Percentiles rank a stretch among this genome's conserved stretches.
Conservation (phyloP, 257 asterid species). For the Petrea volubilis region DNA sequence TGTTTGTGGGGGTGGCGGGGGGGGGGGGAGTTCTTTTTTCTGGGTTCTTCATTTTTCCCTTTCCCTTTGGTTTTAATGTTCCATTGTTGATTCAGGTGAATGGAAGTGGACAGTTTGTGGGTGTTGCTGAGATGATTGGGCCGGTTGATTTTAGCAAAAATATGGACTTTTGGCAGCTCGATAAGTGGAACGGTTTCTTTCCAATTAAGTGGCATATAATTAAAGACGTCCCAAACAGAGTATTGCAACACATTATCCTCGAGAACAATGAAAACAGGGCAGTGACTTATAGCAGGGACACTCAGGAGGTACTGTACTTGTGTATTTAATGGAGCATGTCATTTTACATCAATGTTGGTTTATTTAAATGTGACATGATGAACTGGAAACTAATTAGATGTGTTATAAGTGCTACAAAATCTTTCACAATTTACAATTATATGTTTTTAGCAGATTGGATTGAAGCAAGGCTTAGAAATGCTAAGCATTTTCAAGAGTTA, state of each 20-base stretch:
- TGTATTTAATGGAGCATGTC: background rate
- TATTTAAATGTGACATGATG: background rate
- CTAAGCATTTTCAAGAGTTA: slow-evolving; percentile 66
- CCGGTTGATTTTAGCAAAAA: slow-evolving; percentile 71
- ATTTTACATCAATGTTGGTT: no score
- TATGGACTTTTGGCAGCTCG: slow-evolving; percentile 91
- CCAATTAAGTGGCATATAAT: slow-evolving; percentile 90
- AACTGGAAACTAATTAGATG: background rate
- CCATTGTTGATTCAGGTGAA: slow-evolving; percentile 52
- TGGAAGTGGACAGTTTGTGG: slow-evolving; percentile 87
- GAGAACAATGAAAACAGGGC: slow-evolving; percentile 73
- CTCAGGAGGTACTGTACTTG: slow-evolving; percentile 68
- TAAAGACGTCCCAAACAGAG: slow-evolving; percentile 69
- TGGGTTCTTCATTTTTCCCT: no score
- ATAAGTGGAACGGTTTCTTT: slow-evolving; percentile 87
- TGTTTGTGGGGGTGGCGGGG: no score
- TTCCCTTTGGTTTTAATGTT: background rate
- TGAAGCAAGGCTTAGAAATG: slow-evolving; percentile 79
- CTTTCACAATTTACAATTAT: background rate
- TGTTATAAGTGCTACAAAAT: no score
- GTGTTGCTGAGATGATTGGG: slow-evolving; percentile 88
- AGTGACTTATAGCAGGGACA: slow-evolving; percentile 76
- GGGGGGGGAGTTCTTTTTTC: no score
- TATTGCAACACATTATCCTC: slow-evolving; percentile 62
- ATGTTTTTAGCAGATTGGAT: slow-evolving; percentile 50